A percentile compares a stretch with the other conserved stretches of the same genome.
Evolutionary conservation across 2,329 filamentous ascomycete species (phyloP).

Genomic region (Hypoxylon sp.): DNA sequence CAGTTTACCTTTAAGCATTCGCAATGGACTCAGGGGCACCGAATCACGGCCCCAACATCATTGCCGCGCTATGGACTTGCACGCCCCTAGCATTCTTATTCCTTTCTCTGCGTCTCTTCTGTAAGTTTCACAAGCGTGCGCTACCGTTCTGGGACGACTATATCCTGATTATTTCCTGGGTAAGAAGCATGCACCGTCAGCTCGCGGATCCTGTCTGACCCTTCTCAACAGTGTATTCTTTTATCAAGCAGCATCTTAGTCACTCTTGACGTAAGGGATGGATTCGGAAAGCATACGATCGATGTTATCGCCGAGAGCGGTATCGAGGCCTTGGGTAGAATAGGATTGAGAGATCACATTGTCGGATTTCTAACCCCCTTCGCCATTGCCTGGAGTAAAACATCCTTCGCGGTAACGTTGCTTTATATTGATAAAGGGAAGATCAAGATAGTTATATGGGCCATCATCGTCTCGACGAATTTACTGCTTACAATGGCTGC

Average conservation of each 20-base stretch:
- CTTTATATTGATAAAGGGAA: background rate
- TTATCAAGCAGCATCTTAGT: background rate
- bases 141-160: background rate
- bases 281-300: background rate
- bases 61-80: constrained; percentile 2
- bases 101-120: background rate
- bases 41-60: constrained; percentile 2
- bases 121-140: background rate
- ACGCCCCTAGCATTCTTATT: background rate
- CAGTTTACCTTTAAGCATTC: background rate
- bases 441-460: background rate
- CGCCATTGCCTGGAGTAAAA: constrained; percentile 4
- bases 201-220: background rate
- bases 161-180: background rate
- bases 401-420: background rate
- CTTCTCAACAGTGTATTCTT: background rate
- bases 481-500: background rate
- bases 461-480: background rate
- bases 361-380: background rate
- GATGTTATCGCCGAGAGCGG: background rate
- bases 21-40: background rate
- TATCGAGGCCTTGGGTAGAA: background rate
- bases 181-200: background rate
- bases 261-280: background rate
- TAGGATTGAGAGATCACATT: background rate